These are phyloP conservation scores for Paraphoma sp. DNA, from an alignment of 2,329 filamentous ascomycete species.

Conservation along the genomic window DNA sequence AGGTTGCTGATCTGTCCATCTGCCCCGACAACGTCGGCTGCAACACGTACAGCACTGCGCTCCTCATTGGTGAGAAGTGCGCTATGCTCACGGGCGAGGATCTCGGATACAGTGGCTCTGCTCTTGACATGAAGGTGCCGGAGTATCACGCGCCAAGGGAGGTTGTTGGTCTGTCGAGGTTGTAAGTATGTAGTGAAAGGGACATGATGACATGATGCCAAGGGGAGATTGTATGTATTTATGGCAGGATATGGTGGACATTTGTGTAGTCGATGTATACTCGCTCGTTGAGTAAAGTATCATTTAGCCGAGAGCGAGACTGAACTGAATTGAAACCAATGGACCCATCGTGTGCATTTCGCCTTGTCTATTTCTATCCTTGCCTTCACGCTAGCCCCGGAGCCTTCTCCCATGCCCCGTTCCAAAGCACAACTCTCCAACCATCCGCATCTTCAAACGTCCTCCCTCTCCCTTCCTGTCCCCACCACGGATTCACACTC, in stretches of 20 bases:
- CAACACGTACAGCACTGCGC: constrained; percentile 70
- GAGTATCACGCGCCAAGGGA: constrained; percentile 57
- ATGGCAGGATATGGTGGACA: neutral
- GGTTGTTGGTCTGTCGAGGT: constrained; percentile 38
- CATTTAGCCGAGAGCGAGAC: too few relatives aligned
- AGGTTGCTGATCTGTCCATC: constrained; percentile 78
- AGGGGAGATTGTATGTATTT: neutral
- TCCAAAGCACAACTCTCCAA: constrained; percentile 53
- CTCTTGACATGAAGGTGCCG: constrained; percentile 77
- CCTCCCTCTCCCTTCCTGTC: constrained; percentile 47
- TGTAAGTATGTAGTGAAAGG: neutral
- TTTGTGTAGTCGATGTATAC: neutral
- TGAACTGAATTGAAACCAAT: too few relatives aligned
- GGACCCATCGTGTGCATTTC: too few relatives aligned
- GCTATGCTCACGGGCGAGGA: constrained; percentile 75
- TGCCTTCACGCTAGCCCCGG: too few relatives aligned
- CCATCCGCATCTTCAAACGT: constrained; percentile 57
- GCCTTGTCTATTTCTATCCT: too few relatives aligned
- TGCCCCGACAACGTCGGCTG: constrained; percentile 77
- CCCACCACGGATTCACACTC: constrained; percentile 56
- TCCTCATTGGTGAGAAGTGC: constrained; percentile 78
- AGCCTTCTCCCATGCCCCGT: constrained; percentile 21
- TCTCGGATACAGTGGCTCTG: constrained; percentile 73
- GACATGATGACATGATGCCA: too few relatives aligned
- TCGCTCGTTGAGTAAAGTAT: neutral